Evolutionary conservation across 495 filamentous ascomycete species (phyloP).

Genomic region (Letharia columbiana): DNA sequence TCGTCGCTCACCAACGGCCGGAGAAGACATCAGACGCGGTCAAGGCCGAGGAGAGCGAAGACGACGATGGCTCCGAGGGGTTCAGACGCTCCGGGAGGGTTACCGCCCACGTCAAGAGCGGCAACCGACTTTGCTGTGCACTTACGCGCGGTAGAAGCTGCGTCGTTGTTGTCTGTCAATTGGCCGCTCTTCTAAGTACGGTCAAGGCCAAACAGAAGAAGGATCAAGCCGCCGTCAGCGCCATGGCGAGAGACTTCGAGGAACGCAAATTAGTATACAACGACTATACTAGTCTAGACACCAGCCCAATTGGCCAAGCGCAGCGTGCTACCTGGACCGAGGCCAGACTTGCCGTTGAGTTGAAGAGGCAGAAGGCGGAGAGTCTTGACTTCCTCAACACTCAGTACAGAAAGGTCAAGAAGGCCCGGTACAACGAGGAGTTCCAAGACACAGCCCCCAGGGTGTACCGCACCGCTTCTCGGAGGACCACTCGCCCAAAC

Average conservation of each 20-base stretch:
- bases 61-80: neutral
- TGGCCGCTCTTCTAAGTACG: neutral
- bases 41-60: neutral
- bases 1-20: neutral
- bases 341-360: neutral
- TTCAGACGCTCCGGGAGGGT: neutral
- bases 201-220: neutral
- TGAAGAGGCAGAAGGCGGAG: neutral
- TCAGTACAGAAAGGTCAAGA: neutral
- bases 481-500: neutral
- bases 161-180: neutral
- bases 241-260: neutral
- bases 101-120: neutral
- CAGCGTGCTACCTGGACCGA: neutral
- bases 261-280: neutral
- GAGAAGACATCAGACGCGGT: neutral
- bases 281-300: neutral
- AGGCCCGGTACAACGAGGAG: neutral
- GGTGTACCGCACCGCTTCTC: neutral
- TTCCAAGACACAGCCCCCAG: neutral
- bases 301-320: neutral
- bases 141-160: neutral
- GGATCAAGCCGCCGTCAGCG: neutral
- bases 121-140: neutral
- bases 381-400: neutral